Conservation (phyloP, 2,329 filamentous ascomycete genomes). For the Fulvia fulva region DNA sequence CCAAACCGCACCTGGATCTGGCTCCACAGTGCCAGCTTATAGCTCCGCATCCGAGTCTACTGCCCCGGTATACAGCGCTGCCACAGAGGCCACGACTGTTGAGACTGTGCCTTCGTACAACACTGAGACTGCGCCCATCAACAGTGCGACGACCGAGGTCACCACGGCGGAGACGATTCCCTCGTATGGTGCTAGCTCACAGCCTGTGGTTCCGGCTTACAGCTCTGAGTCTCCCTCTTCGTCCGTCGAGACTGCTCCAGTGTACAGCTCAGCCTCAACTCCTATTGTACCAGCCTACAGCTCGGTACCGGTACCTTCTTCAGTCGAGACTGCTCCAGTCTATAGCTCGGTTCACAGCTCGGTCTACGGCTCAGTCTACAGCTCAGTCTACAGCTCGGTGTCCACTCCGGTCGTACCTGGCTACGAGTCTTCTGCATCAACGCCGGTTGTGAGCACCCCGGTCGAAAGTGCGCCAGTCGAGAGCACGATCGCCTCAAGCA, state of each 20-base stretch:
- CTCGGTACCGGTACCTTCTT: not conserved
- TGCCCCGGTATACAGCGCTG: not conserved
- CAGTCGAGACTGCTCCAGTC: slow-evolving; percentile 1
- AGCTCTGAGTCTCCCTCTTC: not conserved
- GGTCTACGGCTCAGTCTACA: not conserved
- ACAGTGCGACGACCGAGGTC: not conserved
- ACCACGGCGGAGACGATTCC: not conserved
- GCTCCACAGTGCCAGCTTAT: too few relatives aligned
- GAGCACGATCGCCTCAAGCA: slow-evolving; percentile 3
- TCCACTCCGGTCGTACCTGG: not conserved
- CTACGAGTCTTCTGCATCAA: not conserved
- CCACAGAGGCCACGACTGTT: not conserved
- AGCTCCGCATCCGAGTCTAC: too few relatives aligned
- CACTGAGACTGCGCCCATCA: not conserved
- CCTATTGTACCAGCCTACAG: not conserved
- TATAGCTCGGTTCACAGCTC: not conserved
- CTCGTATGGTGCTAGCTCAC: not conserved
- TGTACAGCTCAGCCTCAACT: not conserved
- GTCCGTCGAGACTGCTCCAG: not conserved
- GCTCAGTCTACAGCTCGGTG: not conserved
- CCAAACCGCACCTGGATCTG: not conserved
- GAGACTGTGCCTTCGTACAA: not conserved
- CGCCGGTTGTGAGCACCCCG: not conserved
- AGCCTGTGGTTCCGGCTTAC: slow-evolving; percentile 2
- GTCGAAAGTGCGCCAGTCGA: slow-evolving; percentile 1